Conservation (phyloP, 2,329 filamentous ascomycete genomes). For the Fusarium luffae region DNA sequence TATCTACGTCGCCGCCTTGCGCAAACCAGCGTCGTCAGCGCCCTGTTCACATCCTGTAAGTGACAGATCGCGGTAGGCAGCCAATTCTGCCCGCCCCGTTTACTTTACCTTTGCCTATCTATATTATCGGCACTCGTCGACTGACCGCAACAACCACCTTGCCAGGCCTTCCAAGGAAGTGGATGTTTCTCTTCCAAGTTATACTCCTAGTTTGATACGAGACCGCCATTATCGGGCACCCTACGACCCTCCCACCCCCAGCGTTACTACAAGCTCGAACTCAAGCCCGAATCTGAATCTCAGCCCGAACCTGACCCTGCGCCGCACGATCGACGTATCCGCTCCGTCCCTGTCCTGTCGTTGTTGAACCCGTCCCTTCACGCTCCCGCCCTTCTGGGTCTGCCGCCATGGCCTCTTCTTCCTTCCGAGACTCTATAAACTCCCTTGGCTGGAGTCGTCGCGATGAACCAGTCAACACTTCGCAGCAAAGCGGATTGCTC, state of each 20-base stretch:
- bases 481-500: conserved; percentile 76
- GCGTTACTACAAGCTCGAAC: conserved; percentile 36
- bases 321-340: conserved; percentile 45
- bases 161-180: conserved; percentile 28
- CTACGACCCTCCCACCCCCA: conserved; percentile 40
- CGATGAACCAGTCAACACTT: conserved; percentile 79
- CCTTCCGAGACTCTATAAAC: conserved; percentile 94
- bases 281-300: conserved; percentile 31
- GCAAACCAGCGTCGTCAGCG: conserved; percentile 38
- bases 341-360: conserved; percentile 37
- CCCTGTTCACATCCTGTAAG: conserved; percentile 8
- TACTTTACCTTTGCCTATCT: conserved; percentile 23
- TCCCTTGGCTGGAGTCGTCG: conserved; percentile 94
- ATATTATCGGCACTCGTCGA: conserved; percentile 40
- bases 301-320: conserved; percentile 37
- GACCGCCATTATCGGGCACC: conserved; percentile 12
- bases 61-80: conserved; percentile 22
- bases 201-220: conserved; percentile 30
- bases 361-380: conserved; percentile 31
- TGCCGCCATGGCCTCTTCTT: conserved; percentile 79
- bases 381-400: conserved; percentile 34
- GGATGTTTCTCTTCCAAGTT: conserved; percentile 13
- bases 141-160: conserved; percentile 36
- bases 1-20: conserved; percentile 29
- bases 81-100: conserved; percentile 11